A percentile compares a stretch with the other conserved stretches of the same genome.
phyloP scores from a whole-genome alignment of 139 green algal genomes.

The Edaphochlamys debaryana region DNA sequence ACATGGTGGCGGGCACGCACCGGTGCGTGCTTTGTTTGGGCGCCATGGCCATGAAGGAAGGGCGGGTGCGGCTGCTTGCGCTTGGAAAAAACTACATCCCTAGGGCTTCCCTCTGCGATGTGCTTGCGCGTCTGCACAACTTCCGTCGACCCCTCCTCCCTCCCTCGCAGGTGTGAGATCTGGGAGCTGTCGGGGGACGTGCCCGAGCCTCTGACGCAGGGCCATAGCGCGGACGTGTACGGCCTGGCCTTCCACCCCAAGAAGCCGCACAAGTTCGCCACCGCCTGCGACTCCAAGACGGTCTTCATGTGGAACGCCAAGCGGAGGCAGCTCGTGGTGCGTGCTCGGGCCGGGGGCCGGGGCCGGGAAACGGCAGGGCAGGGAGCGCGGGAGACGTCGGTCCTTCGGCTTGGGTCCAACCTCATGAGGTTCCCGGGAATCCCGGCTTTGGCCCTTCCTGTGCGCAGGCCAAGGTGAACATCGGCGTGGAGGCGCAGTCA shows the following conservation, averaged over 20 bases:
- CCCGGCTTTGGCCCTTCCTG: no score
- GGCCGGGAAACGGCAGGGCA: no score
- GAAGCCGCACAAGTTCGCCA: conserved; percentile 68
- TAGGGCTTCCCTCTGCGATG: no score
- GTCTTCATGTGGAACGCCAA: conserved; percentile 68
- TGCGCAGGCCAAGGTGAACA: conserved; percentile 60
- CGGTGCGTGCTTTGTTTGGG: conserved; percentile 44
- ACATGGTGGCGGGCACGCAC: conserved; percentile 57
- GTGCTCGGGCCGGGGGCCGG: background rate
- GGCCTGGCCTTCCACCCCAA: conserved; percentile 62
- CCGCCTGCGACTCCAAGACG: conserved; percentile 58
- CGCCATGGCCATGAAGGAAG: background rate
- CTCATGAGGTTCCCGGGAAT: no score
- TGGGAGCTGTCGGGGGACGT: conserved; percentile 53
- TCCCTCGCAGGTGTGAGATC: conserved; percentile 52
- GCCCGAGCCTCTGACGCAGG: conserved; percentile 58
- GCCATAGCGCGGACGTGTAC: conserved; percentile 55
- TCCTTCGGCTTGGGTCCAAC: no score
- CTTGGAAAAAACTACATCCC: no score
- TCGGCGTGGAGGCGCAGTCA: conserved; percentile 44
- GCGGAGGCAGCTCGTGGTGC: conserved; percentile 62
- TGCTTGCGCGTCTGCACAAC: no score
- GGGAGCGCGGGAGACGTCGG: no score
- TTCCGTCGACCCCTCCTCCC: no score
- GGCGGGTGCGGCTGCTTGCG: no score